phyloP scores from a whole-genome alignment of 2,329 filamentous ascomycete species.

The Trichoderma oligosporum region DNA sequence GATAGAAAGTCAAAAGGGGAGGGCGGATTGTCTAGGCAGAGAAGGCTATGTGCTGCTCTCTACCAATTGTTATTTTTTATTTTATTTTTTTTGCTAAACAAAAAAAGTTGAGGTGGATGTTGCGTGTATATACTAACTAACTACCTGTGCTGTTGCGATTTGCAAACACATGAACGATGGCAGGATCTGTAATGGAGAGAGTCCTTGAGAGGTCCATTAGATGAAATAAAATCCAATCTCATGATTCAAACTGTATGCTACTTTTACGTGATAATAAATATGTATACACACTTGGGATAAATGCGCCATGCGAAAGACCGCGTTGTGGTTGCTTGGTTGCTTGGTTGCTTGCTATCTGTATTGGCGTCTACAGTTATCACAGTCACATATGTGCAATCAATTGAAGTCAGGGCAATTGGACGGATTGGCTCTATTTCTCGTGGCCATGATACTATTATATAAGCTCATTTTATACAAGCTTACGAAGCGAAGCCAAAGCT shows the following conservation, averaged over 20 bases:
- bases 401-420: background rate
- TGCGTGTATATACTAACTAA: background rate
- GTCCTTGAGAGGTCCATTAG: background rate
- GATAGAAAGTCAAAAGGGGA: background rate
- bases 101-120: background rate
- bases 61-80: background rate
- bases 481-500: constrained; percentile 5
- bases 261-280: background rate
- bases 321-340: no score
- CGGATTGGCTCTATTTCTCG: constrained; percentile 13
- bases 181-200: background rate
- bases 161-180: background rate
- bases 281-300: no score
- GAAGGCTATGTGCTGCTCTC: background rate
- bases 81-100: background rate
- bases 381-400: background rate
- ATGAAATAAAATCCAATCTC: background rate
- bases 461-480: constrained; percentile 2
- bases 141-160: background rate
- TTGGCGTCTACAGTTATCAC: background rate
- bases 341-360: no score
- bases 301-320: no score
- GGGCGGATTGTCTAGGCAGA: background rate
- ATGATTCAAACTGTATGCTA: background rate
- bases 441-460: constrained; percentile 7